Percentiles rank a stretch among this genome's conserved stretches.
Evolutionary conservation across 495 filamentous ascomycete genomes (phyloP).

Genomic region (Penicillium coffeae): DNA sequence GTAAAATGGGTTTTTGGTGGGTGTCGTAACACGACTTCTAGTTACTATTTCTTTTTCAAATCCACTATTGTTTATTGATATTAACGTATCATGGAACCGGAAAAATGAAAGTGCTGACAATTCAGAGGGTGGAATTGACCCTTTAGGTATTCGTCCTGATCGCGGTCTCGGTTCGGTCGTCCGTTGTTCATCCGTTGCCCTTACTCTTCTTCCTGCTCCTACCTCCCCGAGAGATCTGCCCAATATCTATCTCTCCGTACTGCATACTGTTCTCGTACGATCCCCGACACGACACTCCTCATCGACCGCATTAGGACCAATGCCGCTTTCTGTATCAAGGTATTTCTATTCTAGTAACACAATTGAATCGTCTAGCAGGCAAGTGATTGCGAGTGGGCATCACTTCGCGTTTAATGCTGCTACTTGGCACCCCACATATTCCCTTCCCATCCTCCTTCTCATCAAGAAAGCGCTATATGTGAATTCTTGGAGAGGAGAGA

Average conservation of each 20-base stretch:
- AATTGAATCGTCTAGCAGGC: slow-evolving; percentile 5
- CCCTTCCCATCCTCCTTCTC: slow-evolving; percentile 34
- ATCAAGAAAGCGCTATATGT: slow-evolving; percentile 41
- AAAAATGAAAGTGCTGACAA: neutral
- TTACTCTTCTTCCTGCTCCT: neutral
- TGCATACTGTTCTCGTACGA: too few species aligned
- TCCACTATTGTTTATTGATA: neutral
- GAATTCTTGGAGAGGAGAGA: slow-evolving; percentile 44
- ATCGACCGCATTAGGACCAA: slow-evolving; percentile 1
- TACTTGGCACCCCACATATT: slow-evolving; percentile 12
- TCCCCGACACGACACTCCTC: neutral
- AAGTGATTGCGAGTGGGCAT: slow-evolving; percentile 1
- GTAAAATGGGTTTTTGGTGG: neutral
- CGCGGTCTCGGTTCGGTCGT: slow-evolving; percentile 3
- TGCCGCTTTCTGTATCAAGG: slow-evolving; percentile 5
- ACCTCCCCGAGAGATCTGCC: neutral
- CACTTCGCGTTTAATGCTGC: slow-evolving; percentile 1
- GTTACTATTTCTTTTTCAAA: neutral
- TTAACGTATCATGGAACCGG: neutral
- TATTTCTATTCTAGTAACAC: slow-evolving; percentile 11
- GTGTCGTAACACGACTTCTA: neutral
- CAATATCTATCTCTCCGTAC: too few species aligned
- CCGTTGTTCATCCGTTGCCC: neutral
- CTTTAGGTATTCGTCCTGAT: slow-evolving; percentile 1
- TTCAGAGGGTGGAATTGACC: neutral